Evolutionary conservation across 352 stramenopile species (phyloP).

Genomic region (Chloridella minuta): DNA sequence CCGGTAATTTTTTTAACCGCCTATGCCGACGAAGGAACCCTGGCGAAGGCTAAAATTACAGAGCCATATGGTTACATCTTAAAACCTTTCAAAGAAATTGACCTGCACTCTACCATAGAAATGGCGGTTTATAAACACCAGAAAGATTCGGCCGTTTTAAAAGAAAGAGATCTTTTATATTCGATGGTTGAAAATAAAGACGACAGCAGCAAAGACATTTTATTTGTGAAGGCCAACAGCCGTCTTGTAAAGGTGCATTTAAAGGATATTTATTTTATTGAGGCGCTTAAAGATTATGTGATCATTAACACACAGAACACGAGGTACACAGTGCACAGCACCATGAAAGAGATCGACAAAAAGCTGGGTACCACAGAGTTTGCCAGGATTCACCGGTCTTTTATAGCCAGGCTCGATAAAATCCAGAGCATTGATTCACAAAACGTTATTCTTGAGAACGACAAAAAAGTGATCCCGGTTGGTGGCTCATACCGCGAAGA

Average conservation of each 20-base stretch:
- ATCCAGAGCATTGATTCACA: neutral
- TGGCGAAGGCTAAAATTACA: neutral
- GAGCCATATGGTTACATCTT: neutral
- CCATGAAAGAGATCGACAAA: neutral
- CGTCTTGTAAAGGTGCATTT: neutral
- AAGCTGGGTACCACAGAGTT: neutral
- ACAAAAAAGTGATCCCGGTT: neutral
- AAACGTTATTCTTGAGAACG: neutral
- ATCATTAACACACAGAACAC: neutral
- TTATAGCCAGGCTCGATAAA: neutral
- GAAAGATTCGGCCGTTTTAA: neutral
- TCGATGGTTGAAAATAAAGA: neutral
- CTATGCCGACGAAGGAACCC: neutral
- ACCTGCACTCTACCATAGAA: neutral
- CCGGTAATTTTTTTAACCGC: neutral
- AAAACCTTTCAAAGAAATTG: neutral
- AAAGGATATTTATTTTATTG: neutral
- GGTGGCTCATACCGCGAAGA: neutral
- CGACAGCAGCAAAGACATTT: neutral
- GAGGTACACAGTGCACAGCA: neutral
- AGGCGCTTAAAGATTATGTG: neutral
- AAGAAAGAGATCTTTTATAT: neutral
- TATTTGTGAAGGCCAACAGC: neutral
- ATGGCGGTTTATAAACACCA: neutral
- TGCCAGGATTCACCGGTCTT: neutral